Evolutionary conservation across 2,329 filamentous ascomycete species (phyloP), one percentile per base, ranked within the genome.

Genomic region (Colletotrichum scovillei): DNA sequence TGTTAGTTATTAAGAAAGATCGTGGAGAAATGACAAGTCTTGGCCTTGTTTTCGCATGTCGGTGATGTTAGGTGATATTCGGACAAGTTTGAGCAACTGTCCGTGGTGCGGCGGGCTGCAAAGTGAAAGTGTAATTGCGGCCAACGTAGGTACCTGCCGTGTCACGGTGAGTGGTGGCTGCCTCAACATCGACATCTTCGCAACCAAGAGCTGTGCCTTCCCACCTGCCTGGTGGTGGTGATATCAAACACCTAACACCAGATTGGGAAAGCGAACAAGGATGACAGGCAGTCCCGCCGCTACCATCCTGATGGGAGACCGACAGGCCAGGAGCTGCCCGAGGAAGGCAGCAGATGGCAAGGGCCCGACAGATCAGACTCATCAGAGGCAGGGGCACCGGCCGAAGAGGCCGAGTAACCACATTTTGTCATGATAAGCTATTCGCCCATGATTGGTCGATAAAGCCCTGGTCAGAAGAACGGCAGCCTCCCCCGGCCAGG

Each of bases 371-470:
- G 38, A 42, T 42, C 35, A 49, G 35, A 58, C 30, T 32, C 30
- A 32, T 32, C 30, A 32, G 30, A 63, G 57, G 38, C 52, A 68
- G n/a, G 69, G 49, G 35, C 55, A 56, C 55, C 22, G n/a, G 42
- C 67, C 67, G 56, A 65, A 49, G 55, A 49, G 38, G 22, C 70
- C 66, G 59, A 62, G 62, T 66, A 53, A 73, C 26, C 62, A 24
- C 28, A 64, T 38, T 73, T 71, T 65, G 71, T 71, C 71, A 65
- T 24, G 71, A 73, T 73, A 73, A 73, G 71, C 60, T 5, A 9
- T 24, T 5, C 4, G 14, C 4, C 6, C n/a, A 11, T 66, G 55
- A 73, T 73, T 73, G 71, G 71, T n/a, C 19, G 49, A 73, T 52
- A 58, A 19, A 16, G 46, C 67, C 35, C 55, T 19, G 52, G 52